Evolutionary conservation across 192 early-diverging fungal genomes (phyloP).

Genomic region (Haplosporangium gracile): DNA sequence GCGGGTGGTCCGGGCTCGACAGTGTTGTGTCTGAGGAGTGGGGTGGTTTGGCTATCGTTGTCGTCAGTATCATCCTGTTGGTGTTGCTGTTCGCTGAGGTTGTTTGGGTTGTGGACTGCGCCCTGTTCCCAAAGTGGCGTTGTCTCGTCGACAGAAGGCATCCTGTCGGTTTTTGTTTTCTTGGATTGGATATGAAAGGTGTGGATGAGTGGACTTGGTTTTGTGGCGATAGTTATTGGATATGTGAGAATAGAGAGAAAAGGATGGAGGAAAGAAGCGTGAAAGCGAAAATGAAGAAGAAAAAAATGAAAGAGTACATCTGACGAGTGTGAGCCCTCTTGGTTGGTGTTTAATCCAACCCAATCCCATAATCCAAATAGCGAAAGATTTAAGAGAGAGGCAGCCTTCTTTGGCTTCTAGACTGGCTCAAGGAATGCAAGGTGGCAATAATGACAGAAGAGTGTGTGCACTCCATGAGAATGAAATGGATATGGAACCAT

Average conservation of each 20-base stretch:
- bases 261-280: background rate
- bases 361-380: background rate
- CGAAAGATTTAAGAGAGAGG: background rate
- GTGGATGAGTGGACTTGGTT: background rate
- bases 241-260: background rate
- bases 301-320: background rate
- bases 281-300: background rate
- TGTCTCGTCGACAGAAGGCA: constrained; percentile 42
- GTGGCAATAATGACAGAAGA: background rate
- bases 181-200: background rate
- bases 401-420: background rate
- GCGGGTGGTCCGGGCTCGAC: constrained; percentile 55
- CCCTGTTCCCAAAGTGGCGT: constrained; percentile 32
- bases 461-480: background rate
- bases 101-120: constrained; percentile 22
- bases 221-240: background rate
- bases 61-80: constrained; percentile 5
- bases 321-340: background rate
- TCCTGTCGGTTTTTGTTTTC: background rate
- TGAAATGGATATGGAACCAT: background rate
- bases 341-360: background rate
- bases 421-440: background rate
- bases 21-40: constrained; percentile 4
- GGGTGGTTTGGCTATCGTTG: background rate
- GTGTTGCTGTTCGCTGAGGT: constrained; percentile 7